These are phyloP conservation scores for Chytridium lagenaria DNA, from an alignment of 371 early-diverging fungal species.

Conservation along the genomic window DNA sequence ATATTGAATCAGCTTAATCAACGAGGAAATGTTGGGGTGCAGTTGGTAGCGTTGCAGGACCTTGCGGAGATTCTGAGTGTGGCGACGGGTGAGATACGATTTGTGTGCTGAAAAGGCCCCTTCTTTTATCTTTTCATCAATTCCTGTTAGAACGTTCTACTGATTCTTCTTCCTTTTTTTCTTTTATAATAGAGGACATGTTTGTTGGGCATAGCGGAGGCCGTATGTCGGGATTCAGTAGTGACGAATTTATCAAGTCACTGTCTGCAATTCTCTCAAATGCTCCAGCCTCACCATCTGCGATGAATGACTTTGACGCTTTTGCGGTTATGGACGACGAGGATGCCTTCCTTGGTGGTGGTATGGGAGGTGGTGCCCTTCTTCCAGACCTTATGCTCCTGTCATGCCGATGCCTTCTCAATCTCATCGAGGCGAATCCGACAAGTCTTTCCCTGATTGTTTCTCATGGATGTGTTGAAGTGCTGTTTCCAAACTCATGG, in stretches of 20 bases:
- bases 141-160: too few relatives aligned
- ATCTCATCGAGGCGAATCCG: conserved; percentile 88
- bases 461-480: conserved; percentile 69
- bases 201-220: conserved; percentile 45
- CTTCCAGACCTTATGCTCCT: conserved; percentile 82
- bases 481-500: conserved; percentile 75
- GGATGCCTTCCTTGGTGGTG: conserved; percentile 27
- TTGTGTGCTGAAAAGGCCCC: conserved; percentile 17
- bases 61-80: conserved; percentile 50
- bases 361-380: conserved; percentile 29
- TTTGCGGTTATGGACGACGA: conserved; percentile 20
- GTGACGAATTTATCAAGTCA: conserved; percentile 47
- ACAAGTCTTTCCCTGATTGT: conserved; percentile 67
- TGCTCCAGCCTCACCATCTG: conserved; percentile 14
- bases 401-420: conserved; percentile 86
- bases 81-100: conserved; percentile 44
- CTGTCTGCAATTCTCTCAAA: conserved; percentile 38
- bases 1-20: conserved; percentile 36
- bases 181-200: conserved; percentile 47
- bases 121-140: not conserved
- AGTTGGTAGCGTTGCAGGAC: conserved; percentile 54
- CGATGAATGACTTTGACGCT: conserved; percentile 37
- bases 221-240: conserved; percentile 48
- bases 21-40: conserved; percentile 34
- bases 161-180: conserved; percentile 22